phyloP scores from a whole-genome alignment of 1,139 yeast genomes.

The Diutina ranongensis region DNA sequence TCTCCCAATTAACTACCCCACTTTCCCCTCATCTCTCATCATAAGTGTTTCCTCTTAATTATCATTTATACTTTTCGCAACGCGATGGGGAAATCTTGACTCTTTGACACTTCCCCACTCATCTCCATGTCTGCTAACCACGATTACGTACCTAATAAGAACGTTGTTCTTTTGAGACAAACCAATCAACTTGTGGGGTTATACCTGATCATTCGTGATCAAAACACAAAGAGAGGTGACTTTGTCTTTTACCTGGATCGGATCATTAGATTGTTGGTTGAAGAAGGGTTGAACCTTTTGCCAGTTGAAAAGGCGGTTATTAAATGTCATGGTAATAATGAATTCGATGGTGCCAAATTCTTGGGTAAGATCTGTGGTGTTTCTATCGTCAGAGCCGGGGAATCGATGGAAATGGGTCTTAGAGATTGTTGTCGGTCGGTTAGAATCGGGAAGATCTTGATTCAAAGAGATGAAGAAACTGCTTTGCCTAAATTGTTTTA shows the following conservation, averaged over 20 bases:
- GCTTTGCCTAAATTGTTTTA: constrained; percentile 68
- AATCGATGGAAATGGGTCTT: constrained; percentile 95
- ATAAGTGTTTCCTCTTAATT: no score
- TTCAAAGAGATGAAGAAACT: constrained; percentile 95
- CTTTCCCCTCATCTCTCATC: no score
- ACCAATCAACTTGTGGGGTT: constrained; percentile 83
- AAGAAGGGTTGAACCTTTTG: constrained; percentile 85
- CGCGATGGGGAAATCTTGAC: no score
- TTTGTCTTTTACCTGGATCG: constrained; percentile 92
- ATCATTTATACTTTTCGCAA: neutral
- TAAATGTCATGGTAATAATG: constrained; percentile 65
- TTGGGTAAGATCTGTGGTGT: constrained; percentile 95
- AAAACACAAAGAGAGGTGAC: constrained; percentile 70
- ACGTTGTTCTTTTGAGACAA: constrained; percentile 68
- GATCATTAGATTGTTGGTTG: constrained; percentile 84
- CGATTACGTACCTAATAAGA: constrained; percentile 17
- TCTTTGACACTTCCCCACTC: neutral
- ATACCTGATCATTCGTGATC: constrained; percentile 82
- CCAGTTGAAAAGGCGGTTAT: constrained; percentile 67
- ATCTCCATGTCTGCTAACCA: constrained; percentile 1
- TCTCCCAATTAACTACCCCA: no score
- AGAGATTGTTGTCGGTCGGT: constrained; percentile 88
- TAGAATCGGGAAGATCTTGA: constrained; percentile 88
- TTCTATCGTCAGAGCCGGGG: constrained; percentile 95
- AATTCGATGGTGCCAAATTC: constrained; percentile 70